Percentiles rank a stretch among this genome's conserved stretches.
Evolutionary conservation across 164 flowering plant species (phyloP).

Genomic region (Protea cynaroides): DNA sequence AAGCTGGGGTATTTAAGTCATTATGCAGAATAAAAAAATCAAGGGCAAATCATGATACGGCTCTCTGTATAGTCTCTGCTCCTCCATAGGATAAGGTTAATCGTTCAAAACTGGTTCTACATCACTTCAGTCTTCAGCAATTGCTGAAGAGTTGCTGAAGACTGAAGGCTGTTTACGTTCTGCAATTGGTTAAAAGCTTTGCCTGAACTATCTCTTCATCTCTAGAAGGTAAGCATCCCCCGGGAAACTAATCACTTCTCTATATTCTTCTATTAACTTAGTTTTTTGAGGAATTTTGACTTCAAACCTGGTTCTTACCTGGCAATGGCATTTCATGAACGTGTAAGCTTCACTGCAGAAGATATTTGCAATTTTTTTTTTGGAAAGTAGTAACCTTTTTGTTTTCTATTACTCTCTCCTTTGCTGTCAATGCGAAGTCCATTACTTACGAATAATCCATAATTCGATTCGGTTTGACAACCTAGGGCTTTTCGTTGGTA

Average conservation of each 20-base stretch:
- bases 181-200: background rate
- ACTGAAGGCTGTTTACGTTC: background rate
- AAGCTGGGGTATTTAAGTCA: constrained; percentile 1
- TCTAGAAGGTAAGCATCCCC: constrained; percentile 1
- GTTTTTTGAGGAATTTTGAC: background rate
- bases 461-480: too few relatives aligned
- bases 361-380: background rate
- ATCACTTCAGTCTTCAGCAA: background rate
- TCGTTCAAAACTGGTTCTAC: background rate
- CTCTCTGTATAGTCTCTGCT: background rate
- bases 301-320: too few relatives aligned
- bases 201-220: background rate
- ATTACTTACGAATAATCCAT: background rate
- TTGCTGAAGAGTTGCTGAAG: too few relatives aligned
- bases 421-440: background rate
- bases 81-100: background rate
- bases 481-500: too few relatives aligned
- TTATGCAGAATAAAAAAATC: background rate
- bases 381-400: too few relatives aligned
- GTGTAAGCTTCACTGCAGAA: too few relatives aligned
- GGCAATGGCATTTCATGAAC: too few relatives aligned
- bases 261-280: background rate
- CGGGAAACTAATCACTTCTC: background rate
- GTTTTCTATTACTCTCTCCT: too few relatives aligned
- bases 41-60: background rate